Evolutionary conservation across 208 protist genomes (phyloP).

Genomic region (Leptomonas seymouri): DNA sequence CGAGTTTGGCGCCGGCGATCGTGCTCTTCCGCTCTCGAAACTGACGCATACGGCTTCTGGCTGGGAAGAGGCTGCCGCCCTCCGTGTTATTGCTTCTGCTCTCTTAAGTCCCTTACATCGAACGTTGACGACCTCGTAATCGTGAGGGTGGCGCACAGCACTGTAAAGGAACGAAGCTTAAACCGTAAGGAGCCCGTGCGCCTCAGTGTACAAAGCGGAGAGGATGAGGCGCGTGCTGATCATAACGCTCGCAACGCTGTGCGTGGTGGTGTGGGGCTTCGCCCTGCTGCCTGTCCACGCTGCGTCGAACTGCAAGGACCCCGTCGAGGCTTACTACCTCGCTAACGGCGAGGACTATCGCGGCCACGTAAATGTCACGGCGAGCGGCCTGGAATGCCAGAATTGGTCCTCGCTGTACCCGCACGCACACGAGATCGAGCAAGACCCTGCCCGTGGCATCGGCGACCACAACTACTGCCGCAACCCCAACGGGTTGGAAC

Average conservation of each 20-base stretch:
- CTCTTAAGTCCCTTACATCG: too few species aligned
- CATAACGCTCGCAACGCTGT: background rate
- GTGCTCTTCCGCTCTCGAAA: too few species aligned
- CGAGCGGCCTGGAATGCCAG: conserved; percentile 54
- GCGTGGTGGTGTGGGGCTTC: conserved; percentile 9
- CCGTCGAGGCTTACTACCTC: conserved; percentile 47
- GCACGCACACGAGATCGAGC: conserved; percentile 38
- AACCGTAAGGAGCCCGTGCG: background rate
- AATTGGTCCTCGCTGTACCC: conserved; percentile 50
- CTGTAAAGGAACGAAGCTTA: too few species aligned
- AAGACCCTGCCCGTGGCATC: conserved; percentile 42
- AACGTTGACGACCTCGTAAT: too few species aligned
- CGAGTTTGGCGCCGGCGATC: too few species aligned
- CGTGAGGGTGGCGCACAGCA: too few species aligned
- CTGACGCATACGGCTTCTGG: too few species aligned
- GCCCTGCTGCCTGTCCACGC: conserved; percentile 2
- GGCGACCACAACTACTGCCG: conserved; percentile 82
- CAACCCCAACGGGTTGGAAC: conserved; percentile 48
- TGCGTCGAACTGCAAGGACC: conserved; percentile 28
- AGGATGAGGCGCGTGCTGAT: background rate
- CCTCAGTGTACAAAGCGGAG: background rate
- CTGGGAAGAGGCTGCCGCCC: too few species aligned
- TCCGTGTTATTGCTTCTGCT: too few species aligned
- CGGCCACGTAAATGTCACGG: conserved; percentile 59
- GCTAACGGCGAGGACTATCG: conserved; percentile 63